Evolutionary conservation across 2,329 filamentous ascomycete species (phyloP).

Genomic region (Calonectria leucothoes): DNA sequence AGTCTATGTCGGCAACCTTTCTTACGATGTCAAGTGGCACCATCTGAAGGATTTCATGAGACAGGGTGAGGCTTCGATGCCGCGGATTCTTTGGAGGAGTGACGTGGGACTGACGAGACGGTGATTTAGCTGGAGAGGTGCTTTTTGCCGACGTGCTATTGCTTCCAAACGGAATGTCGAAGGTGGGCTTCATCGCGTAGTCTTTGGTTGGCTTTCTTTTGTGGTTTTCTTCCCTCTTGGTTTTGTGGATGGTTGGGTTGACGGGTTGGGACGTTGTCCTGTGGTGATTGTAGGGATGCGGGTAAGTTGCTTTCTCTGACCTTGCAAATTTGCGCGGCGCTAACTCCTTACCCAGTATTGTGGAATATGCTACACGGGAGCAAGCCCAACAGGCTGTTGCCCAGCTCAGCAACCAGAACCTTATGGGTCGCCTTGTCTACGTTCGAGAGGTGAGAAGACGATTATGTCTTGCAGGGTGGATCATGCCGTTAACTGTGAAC

Average conservation of each 20-base stretch:
- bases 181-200: constrained; percentile 97
- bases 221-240: constrained; percentile 73
- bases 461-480: no score
- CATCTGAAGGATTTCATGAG: constrained; percentile 99
- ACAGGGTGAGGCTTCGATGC: constrained; percentile 78
- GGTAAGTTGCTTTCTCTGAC: constrained; percentile 72
- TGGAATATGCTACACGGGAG: constrained; percentile 99
- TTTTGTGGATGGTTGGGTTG: constrained; percentile 96
- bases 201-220: constrained; percentile 85
- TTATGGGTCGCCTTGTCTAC: constrained; percentile 98
- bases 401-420: constrained; percentile 98
- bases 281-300: constrained; percentile 98
- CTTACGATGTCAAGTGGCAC: constrained; percentile 99
- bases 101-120: constrained; percentile 52
- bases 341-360: constrained; percentile 78
- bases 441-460: constrained; percentile 84
- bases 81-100: constrained; percentile 39
- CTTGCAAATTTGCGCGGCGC: constrained; percentile 16
- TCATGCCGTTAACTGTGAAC: neutral
- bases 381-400: constrained; percentile 98
- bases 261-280: constrained; percentile 95
- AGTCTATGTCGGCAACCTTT: constrained; percentile 98
- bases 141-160: constrained; percentile 99
- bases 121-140: constrained; percentile 88
- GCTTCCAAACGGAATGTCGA: constrained; percentile 99